Evolutionary conservation across 2,329 filamentous ascomycete species (phyloP).

Genomic region (Trichoderma sp.): DNA sequence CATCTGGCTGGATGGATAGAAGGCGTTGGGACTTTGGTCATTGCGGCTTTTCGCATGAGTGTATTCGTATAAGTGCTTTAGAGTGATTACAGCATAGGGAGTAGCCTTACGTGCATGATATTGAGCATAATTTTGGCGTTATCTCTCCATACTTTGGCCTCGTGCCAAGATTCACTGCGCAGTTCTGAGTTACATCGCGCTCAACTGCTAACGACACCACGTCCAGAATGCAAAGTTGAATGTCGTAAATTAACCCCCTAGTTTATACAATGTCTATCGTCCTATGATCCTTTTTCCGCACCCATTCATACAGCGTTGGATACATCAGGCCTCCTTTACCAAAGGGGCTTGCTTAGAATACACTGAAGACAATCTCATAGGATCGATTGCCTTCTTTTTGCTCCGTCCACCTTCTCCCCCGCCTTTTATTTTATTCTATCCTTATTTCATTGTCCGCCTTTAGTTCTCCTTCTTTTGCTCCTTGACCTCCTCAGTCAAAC

Average conservation of each 20-base stretch:
- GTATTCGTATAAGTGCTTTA: neutral
- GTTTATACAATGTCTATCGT: conserved; percentile 18
- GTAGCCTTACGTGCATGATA: neutral
- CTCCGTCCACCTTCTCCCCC: neutral
- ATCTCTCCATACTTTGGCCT: neutral
- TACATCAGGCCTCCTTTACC: neutral
- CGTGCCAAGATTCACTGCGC: neutral
- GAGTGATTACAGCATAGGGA: neutral
- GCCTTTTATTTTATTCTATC: neutral
- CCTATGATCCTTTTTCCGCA: conserved; percentile 1
- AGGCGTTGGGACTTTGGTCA: neutral
- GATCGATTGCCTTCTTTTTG: neutral
- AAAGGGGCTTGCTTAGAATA: neutral
- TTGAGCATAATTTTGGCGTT: neutral
- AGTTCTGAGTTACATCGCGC: neutral
- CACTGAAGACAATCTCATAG: conserved; percentile 16
- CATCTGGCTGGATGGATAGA: neutral
- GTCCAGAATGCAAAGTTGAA: neutral
- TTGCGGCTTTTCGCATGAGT: neutral
- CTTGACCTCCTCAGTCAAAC: conserved; percentile 31
- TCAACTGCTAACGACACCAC: neutral
- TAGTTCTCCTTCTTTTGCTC: conserved; percentile 22
- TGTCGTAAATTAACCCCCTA: neutral
- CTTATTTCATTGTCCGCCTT: neutral
- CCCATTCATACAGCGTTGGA: conserved; percentile 15